These are phyloP conservation scores for Gossypium arboreum DNA, from an alignment of 345 rosid genomes.

Conservation along the genomic window DNA sequence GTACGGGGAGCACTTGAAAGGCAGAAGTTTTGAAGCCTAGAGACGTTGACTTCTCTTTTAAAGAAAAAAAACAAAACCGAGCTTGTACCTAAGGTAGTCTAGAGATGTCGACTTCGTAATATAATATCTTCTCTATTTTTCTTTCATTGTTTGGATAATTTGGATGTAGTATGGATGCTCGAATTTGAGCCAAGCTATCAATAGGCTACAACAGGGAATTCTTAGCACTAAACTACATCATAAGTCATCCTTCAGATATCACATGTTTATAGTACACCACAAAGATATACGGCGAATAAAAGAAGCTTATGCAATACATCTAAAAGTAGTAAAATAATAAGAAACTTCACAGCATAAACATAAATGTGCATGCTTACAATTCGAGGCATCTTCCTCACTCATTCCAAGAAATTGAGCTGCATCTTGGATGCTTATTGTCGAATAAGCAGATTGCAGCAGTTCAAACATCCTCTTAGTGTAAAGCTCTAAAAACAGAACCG, in stretches of 20 bases:
- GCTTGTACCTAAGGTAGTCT: neutral
- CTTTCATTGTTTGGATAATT: neutral
- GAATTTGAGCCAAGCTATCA: slow-evolving; percentile 91
- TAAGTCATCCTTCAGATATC: neutral
- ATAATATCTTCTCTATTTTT: neutral
- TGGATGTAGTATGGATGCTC: slow-evolving; percentile 52
- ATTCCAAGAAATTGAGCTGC: slow-evolving; percentile 81
- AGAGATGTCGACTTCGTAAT: neutral
- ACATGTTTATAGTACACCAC: neutral
- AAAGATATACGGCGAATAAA: neutral
- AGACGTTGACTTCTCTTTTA: neutral
- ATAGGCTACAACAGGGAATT: slow-evolving; percentile 85
- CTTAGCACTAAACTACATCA: slow-evolving; percentile 49
- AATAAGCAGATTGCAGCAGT: slow-evolving; percentile 76
- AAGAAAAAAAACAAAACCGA: too few species aligned
- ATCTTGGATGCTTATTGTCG: slow-evolving; percentile 67
- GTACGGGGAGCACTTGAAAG: slow-evolving; percentile 1
- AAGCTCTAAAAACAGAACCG: slow-evolving; percentile 46
- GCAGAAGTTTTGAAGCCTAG: neutral
- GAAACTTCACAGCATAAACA: neutral
- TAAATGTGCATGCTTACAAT: slow-evolving; percentile 48
- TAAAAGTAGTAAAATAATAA: neutral
- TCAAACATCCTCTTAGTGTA: slow-evolving; percentile 79
- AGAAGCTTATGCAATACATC: neutral
- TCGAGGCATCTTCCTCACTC: slow-evolving; percentile 70